Conservation (phyloP, 345 rosid species). For the Brassica rapa region DNA sequence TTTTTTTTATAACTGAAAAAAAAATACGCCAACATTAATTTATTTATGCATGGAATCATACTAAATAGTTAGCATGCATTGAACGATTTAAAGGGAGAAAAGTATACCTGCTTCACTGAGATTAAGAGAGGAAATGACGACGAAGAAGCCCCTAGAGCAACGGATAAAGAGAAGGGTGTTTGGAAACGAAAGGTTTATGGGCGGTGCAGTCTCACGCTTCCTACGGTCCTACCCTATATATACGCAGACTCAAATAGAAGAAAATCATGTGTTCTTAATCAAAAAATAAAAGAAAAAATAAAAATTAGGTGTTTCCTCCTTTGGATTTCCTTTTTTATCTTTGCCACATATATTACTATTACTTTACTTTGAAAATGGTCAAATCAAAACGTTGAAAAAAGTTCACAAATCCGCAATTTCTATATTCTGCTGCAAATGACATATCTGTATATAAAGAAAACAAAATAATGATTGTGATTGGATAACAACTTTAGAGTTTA, state of each 20-base stretch:
- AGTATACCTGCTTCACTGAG: not conserved
- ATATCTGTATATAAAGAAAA: not conserved
- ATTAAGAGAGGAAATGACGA: not conserved
- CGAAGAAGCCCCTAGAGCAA: not conserved
- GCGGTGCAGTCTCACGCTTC: conserved; percentile 1
- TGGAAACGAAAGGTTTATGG: not conserved
- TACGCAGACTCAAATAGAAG: not conserved
- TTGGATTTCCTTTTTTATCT: not conserved
- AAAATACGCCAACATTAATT: not conserved
- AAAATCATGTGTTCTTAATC: not conserved
- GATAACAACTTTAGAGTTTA: not conserved
- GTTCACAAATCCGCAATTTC: not conserved
- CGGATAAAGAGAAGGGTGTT: not conserved
- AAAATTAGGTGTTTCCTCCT: not conserved
- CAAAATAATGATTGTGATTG: not conserved
- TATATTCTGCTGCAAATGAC: not conserved
- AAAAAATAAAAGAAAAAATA: too few species aligned
- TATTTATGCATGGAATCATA: not conserved
- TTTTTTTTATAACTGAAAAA: not conserved
- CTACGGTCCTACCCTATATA: not conserved
- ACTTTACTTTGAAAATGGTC: not conserved
- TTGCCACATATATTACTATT: not conserved
- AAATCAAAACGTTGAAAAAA: not conserved
- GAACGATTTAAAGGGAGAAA: not conserved
- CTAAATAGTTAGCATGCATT: not conserved